Conservation (phyloP, 1,139 yeast genomes). For the Saccharomycopsis crataegensis region DNA sequence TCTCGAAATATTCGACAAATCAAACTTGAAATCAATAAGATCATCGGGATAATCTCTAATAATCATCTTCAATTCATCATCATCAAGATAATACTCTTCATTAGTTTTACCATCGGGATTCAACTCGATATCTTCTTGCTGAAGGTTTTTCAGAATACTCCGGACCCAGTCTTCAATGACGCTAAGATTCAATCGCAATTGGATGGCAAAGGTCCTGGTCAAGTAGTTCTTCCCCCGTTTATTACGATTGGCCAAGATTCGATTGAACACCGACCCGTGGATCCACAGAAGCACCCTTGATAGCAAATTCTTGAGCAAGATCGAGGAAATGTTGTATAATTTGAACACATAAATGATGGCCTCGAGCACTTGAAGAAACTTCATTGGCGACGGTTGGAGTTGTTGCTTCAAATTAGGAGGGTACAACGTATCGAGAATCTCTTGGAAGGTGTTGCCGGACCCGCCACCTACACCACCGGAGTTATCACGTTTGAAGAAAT, state of each 20-base stretch:
- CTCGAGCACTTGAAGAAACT: constrained; percentile 77
- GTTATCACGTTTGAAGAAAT: constrained; percentile 45
- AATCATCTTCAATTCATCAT: constrained; percentile 4
- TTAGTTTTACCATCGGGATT: constrained; percentile 11
- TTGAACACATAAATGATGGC: constrained; percentile 83
- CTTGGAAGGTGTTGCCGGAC: constrained; percentile 50
- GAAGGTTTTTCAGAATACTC: constrained; percentile 26
- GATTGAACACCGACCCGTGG: constrained; percentile 65
- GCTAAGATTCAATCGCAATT: constrained; percentile 77
- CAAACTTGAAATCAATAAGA: constrained; percentile 8
- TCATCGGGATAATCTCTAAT: constrained; percentile 17
- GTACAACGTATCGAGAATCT: constrained; percentile 57
- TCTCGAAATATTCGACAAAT: constrained; percentile 6
- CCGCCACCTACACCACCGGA: too few relatives aligned
- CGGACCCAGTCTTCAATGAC: constrained; percentile 91
- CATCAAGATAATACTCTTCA: constrained; percentile 9
- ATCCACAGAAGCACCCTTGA: constrained; percentile 77
- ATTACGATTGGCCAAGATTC: constrained; percentile 51
- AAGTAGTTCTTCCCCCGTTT: constrained; percentile 42
- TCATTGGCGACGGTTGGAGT: constrained; percentile 79
- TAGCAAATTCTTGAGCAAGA: constrained; percentile 67
- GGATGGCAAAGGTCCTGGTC: constrained; percentile 81
- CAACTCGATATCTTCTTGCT: constrained; percentile 13
- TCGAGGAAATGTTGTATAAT: constrained; percentile 70
- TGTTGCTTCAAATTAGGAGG: constrained; percentile 66